Evolutionary conservation across 805 yeast species (phyloP), one percentile per base, ranked within the genome.

Genomic region (Diddensiella caesifluorescens): DNA sequence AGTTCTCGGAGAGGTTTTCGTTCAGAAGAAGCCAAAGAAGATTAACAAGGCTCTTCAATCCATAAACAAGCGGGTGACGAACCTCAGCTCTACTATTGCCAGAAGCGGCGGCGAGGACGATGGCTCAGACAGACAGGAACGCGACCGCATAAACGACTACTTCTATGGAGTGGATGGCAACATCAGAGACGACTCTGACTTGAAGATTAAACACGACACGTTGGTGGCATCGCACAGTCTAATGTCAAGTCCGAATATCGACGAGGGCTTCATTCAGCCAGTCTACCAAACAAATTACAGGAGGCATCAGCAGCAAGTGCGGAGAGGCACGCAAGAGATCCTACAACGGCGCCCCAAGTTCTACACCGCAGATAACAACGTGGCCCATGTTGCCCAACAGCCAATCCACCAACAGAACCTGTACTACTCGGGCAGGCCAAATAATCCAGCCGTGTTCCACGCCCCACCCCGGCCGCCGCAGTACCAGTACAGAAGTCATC

Each of bases 31-130:
- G 41, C 52, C 50, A 19, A 50, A 44, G 37, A 50, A 46, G 37
- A 44, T 47, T 28, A 44, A 44, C 38, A 40, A 45, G 44, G 53
- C 53, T 19, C 22, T 50, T 13, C 27, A 44, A 16, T 42, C 45
- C 10, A 36, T 49, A 26, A 52, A 52, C 45, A 51, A 50, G 29
- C 41, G 44, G 19, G 50, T 47, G 29, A 22, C 41, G 19, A 42
- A 35, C 13, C 22, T 45, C 9, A 50, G 50, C 15, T 35, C 39
- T 19, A 38, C 35, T 20, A 34, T 48, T 5, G 22, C 45, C 16
- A 33, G 46, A 32, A 42, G 47, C n/a, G 44, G 50, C 7, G 52
- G 51, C 20, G 34, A 50, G n/a, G 47, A 34, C 9, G 49, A 41
- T 22, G 48, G 41, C 5, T 38, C 49, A 13, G 49, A 41, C 26